These are phyloP conservation scores for Anethum foeniculum DNA, from an alignment of 140 eudicot species.

Conservation along the genomic window DNA sequence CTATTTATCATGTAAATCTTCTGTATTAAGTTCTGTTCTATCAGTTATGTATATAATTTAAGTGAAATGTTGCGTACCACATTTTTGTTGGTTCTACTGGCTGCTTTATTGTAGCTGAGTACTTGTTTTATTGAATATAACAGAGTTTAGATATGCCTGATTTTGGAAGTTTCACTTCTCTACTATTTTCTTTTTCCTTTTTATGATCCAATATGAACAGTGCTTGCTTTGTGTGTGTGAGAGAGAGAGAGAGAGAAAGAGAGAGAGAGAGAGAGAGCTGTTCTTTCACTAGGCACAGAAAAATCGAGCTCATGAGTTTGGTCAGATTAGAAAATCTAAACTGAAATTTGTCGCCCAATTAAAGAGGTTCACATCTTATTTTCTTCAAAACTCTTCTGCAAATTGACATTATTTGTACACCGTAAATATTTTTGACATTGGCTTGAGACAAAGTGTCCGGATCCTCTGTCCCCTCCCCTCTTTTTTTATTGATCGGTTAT, in stretches of 20 bases:
- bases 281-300: neutral
- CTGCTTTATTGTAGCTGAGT: neutral
- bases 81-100: neutral
- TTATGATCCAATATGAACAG: neutral
- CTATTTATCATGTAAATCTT: neutral
- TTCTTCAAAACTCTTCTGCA: neutral
- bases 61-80: neutral
- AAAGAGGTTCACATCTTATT: conserved; percentile 5
- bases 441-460: neutral
- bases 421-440: neutral
- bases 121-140: neutral
- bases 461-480: too few relatives aligned
- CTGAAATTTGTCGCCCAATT: neutral
- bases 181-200: neutral
- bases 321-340: neutral
- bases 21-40: neutral
- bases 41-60: neutral
- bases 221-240: too few relatives aligned
- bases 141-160: neutral
- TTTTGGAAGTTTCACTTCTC: neutral
- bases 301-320: neutral
- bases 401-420: neutral
- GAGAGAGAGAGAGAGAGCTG: too few relatives aligned
- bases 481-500: too few relatives aligned
- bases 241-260: too few relatives aligned